Evolutionary conservation across 1,139 yeast genomes (phyloP).

Genomic region (Chernovozyma aurita): DNA sequence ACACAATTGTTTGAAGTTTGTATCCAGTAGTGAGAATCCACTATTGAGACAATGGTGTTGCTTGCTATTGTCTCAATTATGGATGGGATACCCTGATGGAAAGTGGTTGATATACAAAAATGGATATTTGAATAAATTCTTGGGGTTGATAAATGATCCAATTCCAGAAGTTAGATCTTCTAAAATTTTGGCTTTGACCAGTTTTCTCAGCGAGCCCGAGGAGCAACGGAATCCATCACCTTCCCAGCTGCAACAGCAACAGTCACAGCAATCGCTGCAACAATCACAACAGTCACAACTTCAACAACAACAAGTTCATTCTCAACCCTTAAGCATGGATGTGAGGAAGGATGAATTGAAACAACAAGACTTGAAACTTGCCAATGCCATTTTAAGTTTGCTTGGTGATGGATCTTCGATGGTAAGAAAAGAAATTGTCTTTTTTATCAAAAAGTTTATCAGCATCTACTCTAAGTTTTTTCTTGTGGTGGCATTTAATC

Average conservation of each 20-base stretch:
- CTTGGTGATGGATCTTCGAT: conserved; percentile 86
- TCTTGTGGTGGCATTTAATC: conserved; percentile 82
- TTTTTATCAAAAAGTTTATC: conserved; percentile 72
- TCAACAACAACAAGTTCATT: conserved; percentile 10
- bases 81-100: conserved; percentile 72
- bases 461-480: conserved; percentile 69
- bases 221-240: conserved; percentile 15
- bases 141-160: conserved; percentile 70
- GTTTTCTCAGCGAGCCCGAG: conserved; percentile 51
- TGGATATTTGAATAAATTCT: conserved; percentile 54
- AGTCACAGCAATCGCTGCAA: conserved; percentile 10
- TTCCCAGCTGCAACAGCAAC: not conserved
- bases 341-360: conserved; percentile 41
- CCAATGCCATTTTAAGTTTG: conserved; percentile 42
- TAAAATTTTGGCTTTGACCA: conserved; percentile 67
- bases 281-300: conserved; percentile 11
- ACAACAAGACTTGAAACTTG: conserved; percentile 51
- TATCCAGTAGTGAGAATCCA: conserved; percentile 76
- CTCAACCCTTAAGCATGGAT: conserved; percentile 10
- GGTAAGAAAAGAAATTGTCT: conserved; percentile 80
- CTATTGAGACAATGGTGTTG: conserved; percentile 90
- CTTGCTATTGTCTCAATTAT: conserved; percentile 69
- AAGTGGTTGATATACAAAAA: conserved; percentile 68
- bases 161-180: conserved; percentile 95
- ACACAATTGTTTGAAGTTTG: conserved; percentile 61